phyloP scores from a whole-genome alignment of 257 asterid species.

The Pogostemon cablin region DNA sequence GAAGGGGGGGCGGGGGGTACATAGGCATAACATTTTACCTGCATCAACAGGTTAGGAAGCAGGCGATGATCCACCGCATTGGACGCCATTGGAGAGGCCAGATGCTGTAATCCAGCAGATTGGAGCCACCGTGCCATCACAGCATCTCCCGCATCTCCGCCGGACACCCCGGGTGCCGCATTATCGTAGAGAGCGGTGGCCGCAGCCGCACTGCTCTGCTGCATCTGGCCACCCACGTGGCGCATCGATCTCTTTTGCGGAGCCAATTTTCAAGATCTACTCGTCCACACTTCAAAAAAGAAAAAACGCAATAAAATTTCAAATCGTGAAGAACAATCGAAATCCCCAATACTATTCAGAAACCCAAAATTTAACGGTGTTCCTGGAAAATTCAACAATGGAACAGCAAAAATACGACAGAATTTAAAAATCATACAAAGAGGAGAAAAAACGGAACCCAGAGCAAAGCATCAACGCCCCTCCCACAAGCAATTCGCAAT shows the following conservation, averaged over 20 bases:
- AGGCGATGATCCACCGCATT: slow-evolving; percentile 70
- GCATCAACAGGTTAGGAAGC: slow-evolving; percentile 81
- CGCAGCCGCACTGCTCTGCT: slow-evolving; percentile 88
- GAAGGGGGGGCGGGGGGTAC: background rate
- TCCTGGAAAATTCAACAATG: background rate
- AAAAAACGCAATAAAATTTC: slow-evolving; percentile 17
- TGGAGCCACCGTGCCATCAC: slow-evolving; percentile 99
- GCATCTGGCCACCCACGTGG: slow-evolving; percentile 99
- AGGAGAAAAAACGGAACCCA: slow-evolving; percentile 26
- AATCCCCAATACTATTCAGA: slow-evolving; percentile 15
- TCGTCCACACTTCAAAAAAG: slow-evolving; percentile 47
- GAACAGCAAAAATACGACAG: slow-evolving; percentile 14
- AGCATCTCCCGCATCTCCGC: slow-evolving; percentile 92
- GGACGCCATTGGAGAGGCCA: slow-evolving; percentile 92
- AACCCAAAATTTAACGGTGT: background rate
- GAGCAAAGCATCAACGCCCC: slow-evolving; percentile 42
- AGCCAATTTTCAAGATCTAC: slow-evolving; percentile 94
- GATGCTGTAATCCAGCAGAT: slow-evolving; percentile 99
- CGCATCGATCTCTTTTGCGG: slow-evolving; percentile 96
- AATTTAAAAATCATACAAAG: slow-evolving; percentile 33
- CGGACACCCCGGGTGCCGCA: slow-evolving; percentile 69
- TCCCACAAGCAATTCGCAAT: slow-evolving; percentile 32
- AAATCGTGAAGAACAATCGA: slow-evolving; percentile 8
- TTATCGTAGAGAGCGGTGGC: slow-evolving; percentile 91
- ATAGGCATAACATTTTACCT: slow-evolving; percentile 46